phyloP scores from a whole-genome alignment of 1,284 basidiomycete species.

The Ceratobasidium sp. region DNA sequence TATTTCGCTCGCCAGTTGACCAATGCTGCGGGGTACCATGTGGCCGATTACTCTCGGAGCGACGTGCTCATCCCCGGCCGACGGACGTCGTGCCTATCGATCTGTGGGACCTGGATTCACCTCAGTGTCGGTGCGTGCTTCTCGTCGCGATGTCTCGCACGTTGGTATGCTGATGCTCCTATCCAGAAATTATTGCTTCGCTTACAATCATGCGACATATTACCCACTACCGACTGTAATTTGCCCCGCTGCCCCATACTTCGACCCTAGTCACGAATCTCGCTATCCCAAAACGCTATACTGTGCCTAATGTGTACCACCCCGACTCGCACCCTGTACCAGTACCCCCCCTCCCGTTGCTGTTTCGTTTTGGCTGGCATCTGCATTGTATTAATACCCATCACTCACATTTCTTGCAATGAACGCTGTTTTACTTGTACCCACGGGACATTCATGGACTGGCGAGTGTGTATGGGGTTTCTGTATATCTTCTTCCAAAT shows the following conservation, averaged over 20 bases:
- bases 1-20: conserved; percentile 30
- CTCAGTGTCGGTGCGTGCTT: conserved; percentile 25
- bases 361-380: not conserved
- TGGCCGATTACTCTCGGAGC: conserved; percentile 35
- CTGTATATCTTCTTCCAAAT: conserved; percentile 19
- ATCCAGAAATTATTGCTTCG: conserved; percentile 40
- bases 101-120: conserved; percentile 36
- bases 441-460: conserved; percentile 10
- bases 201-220: conserved; percentile 41
- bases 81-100: conserved; percentile 28
- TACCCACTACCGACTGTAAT: conserved; percentile 37
- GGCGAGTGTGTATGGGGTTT: conserved; percentile 10
- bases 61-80: conserved; percentile 39
- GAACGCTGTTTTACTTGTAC: conserved; percentile 1
- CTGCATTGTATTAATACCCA: conserved; percentile 24
- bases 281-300: conserved; percentile 19
- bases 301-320: conserved; percentile 27
- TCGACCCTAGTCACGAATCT: not conserved
- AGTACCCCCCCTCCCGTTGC: conserved; percentile 3
- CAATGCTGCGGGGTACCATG: conserved; percentile 40
- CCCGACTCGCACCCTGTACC: conserved; percentile 21
- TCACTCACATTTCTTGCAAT: not conserved
- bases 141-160: not conserved
- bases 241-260: not conserved
- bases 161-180: conserved; percentile 13